Evolutionary conservation across 106 monocot genomes (phyloP).

Genomic region (Iris macrosiphon): DNA sequence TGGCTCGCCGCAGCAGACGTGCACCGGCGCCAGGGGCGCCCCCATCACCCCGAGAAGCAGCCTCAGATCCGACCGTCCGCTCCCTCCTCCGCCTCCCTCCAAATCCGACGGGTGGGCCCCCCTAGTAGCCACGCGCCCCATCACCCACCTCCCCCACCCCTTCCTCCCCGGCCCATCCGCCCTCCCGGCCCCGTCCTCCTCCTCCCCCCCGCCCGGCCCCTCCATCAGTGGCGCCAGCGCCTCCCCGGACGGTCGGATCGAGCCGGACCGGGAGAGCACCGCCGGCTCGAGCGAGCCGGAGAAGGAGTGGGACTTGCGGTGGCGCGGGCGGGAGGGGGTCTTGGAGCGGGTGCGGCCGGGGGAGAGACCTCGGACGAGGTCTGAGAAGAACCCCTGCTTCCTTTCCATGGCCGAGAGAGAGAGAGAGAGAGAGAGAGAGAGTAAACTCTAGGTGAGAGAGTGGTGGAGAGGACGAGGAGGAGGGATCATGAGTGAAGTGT

Average conservation of each 20-base stretch:
- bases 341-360: constrained; percentile 33
- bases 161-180: constrained; percentile 16
- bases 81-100: constrained; percentile 2
- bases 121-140: constrained; percentile 41
- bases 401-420: constrained; percentile 50
- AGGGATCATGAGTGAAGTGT: not conserved
- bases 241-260: constrained; percentile 48
- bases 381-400: constrained; percentile 86
- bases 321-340: constrained; percentile 20
- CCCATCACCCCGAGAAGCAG: constrained; percentile 79
- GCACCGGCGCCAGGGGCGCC: constrained; percentile 48
- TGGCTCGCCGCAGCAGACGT: constrained; percentile 43
- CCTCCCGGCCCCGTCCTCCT: constrained; percentile 12
- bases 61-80: constrained; percentile 47
- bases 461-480: not conserved
- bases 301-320: constrained; percentile 11
- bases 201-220: constrained; percentile 44
- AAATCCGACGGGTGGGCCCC: constrained; percentile 20
- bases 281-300: constrained; percentile 11
- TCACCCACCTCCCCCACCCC: constrained; percentile 72
- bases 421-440: not conserved
- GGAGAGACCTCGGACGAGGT: constrained; percentile 60
- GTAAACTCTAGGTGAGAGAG: not conserved
- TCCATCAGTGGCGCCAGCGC: constrained; percentile 58
- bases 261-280: constrained; percentile 45